Evolutionary conservation across 257 asterid species (phyloP), one percentile per base, ranked within the genome.

Genomic region (Anisodus acutangulus): DNA sequence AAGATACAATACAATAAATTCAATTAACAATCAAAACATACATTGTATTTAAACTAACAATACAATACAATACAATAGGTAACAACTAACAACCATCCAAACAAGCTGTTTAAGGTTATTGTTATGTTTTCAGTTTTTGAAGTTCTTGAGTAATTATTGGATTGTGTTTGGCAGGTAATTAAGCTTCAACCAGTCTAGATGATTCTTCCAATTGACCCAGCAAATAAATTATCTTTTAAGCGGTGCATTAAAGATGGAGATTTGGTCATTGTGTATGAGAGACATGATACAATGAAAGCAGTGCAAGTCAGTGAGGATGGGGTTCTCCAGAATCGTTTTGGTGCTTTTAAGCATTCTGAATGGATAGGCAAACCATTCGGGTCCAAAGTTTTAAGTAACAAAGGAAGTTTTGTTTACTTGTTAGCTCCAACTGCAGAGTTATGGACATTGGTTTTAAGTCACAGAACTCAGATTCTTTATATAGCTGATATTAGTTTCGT

Each of bases 351-450:
- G 90, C 98, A 95, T 89, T 89, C 92, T 22, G 97, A 93, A 76
- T 97, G 98, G 99, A 89, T 97, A 26, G 99, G 99, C 4, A 97
- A 90, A 85, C 89, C 93, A 7, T 94, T 97, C 58, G 99, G 99
- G 15, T 92, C 97, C n/a, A 97, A 92, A 88, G 97, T 88, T 66
- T 91, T 92, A 83, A 97, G 98, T 87, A 84, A 55, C 67, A 97
- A 93, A 83, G 97, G 98, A 39, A 93, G 97, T 74, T 97, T 91
- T 78, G 88, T 97, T 22, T 93, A 95, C 88, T 85, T 97, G 84
- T 89, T 97, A 71, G 97, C 98, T 76, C 99, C 99, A 15, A 97
- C 99, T 9, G 93, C 99, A 2, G 99, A 97, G 91, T 66, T 97
- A 5, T 97, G 98, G 99, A 97, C 98, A 39, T 88, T 95, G 82